phyloP scores from a whole-genome alignment of 805 yeast species.

The Ogataea chonburiensis region DNA sequence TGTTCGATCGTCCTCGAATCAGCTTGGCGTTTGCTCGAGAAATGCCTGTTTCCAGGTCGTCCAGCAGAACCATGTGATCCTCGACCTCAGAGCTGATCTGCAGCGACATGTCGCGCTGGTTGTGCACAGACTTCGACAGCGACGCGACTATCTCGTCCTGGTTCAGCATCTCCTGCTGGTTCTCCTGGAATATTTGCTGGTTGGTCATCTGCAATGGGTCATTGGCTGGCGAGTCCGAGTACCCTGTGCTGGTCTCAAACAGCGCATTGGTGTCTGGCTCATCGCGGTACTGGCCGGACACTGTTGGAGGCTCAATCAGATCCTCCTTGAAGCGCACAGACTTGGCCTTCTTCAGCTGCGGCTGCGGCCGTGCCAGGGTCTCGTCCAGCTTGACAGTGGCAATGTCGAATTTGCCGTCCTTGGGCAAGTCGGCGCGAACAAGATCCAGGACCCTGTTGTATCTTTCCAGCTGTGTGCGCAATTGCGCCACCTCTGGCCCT shows the following conservation, averaged over 20 bases:
- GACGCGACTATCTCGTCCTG: slow-evolving; percentile 46
- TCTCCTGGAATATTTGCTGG: slow-evolving; percentile 33
- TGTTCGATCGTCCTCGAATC: slow-evolving; percentile 39
- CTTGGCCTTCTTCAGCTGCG: slow-evolving; percentile 20
- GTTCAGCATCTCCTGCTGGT: slow-evolving; percentile 46
- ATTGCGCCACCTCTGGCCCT: slow-evolving; percentile 3
- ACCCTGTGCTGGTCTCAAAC: neutral
- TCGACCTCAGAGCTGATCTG: slow-evolving; percentile 47
- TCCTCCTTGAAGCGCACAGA: slow-evolving; percentile 28
- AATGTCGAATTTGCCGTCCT: slow-evolving; percentile 4
- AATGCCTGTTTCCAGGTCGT: slow-evolving; percentile 49
- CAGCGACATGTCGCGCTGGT: slow-evolving; percentile 45
- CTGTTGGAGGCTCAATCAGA: slow-evolving; percentile 20
- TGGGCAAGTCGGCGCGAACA: slow-evolving; percentile 10
- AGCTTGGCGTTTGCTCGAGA: slow-evolving; percentile 42
- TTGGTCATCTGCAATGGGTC: slow-evolving; percentile 25
- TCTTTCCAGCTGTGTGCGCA: slow-evolving; percentile 2
- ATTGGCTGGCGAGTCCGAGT: neutral
- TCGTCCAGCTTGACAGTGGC: slow-evolving; percentile 6
- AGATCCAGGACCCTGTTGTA: slow-evolving; percentile 6
- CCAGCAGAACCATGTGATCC: slow-evolving; percentile 47
- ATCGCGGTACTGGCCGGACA: slow-evolving; percentile 14
- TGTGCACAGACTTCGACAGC: slow-evolving; percentile 42
- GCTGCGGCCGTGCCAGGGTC: slow-evolving; percentile 2
- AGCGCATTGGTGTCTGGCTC: slow-evolving; percentile 1